Percentiles rank a stretch among this genome's conserved stretches.
Evolutionary conservation across 2,329 filamentous ascomycete species (phyloP).

Genomic region (Aplosporella prunicola): DNA sequence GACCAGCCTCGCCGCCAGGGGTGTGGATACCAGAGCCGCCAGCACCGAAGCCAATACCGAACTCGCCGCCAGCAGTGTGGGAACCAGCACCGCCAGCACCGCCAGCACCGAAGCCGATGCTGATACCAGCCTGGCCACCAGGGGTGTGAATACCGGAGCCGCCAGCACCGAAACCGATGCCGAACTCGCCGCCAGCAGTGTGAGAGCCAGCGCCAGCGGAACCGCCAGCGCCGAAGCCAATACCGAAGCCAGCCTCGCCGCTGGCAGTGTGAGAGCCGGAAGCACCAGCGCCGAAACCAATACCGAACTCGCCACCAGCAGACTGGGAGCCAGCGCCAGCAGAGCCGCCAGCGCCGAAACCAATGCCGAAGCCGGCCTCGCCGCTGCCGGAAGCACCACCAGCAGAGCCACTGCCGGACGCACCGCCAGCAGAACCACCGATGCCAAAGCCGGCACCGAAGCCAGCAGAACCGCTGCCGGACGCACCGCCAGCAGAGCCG

Average conservation of each 20-base stretch:
- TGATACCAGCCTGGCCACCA: background rate
- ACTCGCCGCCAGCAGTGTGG: background rate
- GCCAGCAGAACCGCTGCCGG: background rate
- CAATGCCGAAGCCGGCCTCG: slow-evolving; percentile 1
- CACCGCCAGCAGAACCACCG: slow-evolving; percentile 5
- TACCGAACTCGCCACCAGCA: background rate
- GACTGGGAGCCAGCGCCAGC: background rate
- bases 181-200: background rate
- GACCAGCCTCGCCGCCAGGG: no score
- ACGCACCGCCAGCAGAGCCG: slow-evolving; percentile 2
- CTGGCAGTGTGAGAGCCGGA: background rate
- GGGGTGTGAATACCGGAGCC: background rate
- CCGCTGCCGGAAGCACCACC: background rate
- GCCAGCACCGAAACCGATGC: slow-evolving; percentile 1
- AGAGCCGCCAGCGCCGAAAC: background rate
- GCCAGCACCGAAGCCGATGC: background rate
- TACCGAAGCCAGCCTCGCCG: background rate
- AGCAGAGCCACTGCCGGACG: background rate
- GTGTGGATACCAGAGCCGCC: no score
- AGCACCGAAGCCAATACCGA: background rate
- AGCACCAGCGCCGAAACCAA: background rate
- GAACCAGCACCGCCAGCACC: background rate
- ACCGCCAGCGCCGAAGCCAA: background rate
- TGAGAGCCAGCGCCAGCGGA: slow-evolving; percentile 1
- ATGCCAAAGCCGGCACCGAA: slow-evolving; percentile 3